phyloP scores from a whole-genome alignment of 1,284 basidiomycete genomes.

The Boletellus sp. region DNA sequence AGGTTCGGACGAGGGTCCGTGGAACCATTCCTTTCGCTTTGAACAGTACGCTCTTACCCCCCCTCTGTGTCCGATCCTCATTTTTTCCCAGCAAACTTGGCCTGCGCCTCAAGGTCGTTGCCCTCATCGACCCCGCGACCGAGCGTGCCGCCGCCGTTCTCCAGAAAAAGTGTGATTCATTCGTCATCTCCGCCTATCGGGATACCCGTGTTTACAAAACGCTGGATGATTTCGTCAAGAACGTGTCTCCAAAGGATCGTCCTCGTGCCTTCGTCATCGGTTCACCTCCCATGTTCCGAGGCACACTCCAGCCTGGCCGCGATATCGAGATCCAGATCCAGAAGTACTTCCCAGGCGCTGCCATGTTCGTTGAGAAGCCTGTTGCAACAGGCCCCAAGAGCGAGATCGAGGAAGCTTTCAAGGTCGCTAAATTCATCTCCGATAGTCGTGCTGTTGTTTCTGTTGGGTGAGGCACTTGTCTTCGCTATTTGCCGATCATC shows the following conservation, averaged over 20 bases:
- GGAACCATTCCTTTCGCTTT: slow-evolving; percentile 94
- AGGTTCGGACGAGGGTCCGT: slow-evolving; percentile 85
- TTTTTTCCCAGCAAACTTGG: slow-evolving; percentile 79
- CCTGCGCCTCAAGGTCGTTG: slow-evolving; percentile 92
- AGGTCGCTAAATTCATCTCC: slow-evolving; percentile 64
- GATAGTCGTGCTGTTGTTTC: slow-evolving; percentile 79
- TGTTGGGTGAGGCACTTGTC: slow-evolving; percentile 61
- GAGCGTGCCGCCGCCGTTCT: slow-evolving; percentile 82
- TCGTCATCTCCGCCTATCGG: slow-evolving; percentile 91
- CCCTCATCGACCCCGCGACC: slow-evolving; percentile 87
- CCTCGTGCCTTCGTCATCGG: slow-evolving; percentile 86
- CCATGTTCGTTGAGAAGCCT: slow-evolving; percentile 96
- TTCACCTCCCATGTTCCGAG: slow-evolving; percentile 91
- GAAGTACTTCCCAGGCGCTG: slow-evolving; percentile 84
- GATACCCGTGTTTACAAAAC: slow-evolving; percentile 86
- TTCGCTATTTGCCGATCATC: slow-evolving; percentile 2
- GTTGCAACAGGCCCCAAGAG: slow-evolving; percentile 78
- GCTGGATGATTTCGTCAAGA: slow-evolving; percentile 83
- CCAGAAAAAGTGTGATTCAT: slow-evolving; percentile 88
- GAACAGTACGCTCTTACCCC: slow-evolving; percentile 61
- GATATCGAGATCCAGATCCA: slow-evolving; percentile 91
- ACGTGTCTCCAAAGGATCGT: slow-evolving; percentile 56
- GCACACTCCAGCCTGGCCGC: slow-evolving; percentile 70
- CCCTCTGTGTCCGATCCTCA: slow-evolving; percentile 5
- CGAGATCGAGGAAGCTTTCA: slow-evolving; percentile 65